Evolutionary conservation across 2,329 filamentous ascomycete genomes (phyloP).

Genomic region (Fusarium sterilihyphosum): DNA sequence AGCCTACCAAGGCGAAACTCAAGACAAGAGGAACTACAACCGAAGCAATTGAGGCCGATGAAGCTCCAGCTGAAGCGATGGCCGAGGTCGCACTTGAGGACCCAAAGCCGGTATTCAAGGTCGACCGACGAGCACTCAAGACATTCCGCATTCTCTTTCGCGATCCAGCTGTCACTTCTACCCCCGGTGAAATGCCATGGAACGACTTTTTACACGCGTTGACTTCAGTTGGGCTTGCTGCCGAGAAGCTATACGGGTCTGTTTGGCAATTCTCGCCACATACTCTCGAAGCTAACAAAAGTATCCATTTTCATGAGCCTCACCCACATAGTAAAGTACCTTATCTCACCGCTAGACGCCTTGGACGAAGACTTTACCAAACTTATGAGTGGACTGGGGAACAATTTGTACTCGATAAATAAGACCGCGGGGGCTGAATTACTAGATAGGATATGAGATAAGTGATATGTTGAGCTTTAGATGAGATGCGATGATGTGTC

Average conservation of each 20-base stretch:
- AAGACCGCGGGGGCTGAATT: too few relatives aligned
- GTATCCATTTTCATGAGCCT: not conserved
- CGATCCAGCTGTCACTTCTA: not conserved
- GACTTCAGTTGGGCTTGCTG: not conserved
- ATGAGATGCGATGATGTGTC: not conserved
- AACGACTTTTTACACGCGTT: not conserved
- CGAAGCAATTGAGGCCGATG: not conserved
- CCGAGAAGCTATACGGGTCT: not conserved
- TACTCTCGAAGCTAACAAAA: not conserved
- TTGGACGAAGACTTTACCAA: not conserved
- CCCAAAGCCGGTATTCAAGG: not conserved
- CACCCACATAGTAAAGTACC: not conserved
- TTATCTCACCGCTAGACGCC: not conserved
- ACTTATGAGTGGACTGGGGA: slow-evolving; percentile 61
- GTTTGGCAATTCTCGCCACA: not conserved
- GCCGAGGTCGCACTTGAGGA: not conserved
- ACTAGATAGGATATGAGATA: not conserved
- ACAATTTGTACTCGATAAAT: slow-evolving; percentile 52
- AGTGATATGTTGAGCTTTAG: not conserved
- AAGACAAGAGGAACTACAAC: not conserved
- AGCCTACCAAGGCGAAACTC: not conserved
- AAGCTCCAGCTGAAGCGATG: not conserved
- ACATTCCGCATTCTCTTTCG: not conserved
- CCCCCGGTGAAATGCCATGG: not conserved
- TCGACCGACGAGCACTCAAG: not conserved